Conservation (phyloP, 2,329 filamentous ascomycete genomes). For the Colletotrichum horii region DNA sequence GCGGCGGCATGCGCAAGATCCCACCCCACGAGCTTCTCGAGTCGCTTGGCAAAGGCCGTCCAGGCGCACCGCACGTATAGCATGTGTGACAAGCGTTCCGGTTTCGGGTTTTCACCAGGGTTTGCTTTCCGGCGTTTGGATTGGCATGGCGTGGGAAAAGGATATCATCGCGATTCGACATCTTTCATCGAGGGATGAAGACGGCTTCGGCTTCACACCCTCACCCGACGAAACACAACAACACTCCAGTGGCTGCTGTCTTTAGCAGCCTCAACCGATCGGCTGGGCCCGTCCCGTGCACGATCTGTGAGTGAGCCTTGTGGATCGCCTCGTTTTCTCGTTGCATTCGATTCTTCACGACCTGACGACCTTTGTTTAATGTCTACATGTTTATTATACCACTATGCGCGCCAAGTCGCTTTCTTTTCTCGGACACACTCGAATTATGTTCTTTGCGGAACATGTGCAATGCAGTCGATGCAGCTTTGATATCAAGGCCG, state of each 20-base stretch:
- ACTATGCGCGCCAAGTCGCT: conserved; percentile 21
- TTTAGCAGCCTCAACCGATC: background rate
- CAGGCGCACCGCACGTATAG: conserved; percentile 58
- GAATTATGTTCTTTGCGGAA: background rate
- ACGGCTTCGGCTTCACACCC: background rate
- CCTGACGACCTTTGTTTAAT: conserved; percentile 26
- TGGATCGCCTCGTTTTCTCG: background rate
- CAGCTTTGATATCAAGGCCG: background rate
- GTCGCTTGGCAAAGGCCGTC: conserved; percentile 52
- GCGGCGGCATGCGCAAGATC: conserved; percentile 62
- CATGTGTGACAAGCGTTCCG: conserved; percentile 3
- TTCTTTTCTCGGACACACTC: conserved; percentile 21
- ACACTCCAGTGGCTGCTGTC: background rate
- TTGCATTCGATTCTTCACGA: conserved; percentile 26
- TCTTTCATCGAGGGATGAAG: conserved; percentile 6
- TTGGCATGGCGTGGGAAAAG: conserved; percentile 27
- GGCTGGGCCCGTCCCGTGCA: background rate
- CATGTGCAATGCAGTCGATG: conserved; percentile 7
- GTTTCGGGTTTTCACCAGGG: background rate
- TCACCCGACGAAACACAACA: background rate
- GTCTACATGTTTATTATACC: conserved; percentile 24
- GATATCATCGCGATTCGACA: conserved; percentile 9
- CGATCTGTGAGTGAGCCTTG: background rate
- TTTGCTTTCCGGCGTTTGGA: conserved; percentile 40
- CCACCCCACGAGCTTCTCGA: conserved; percentile 66